Base-by-base conservation (phyloP, 148 eudicot genomes). In the Beta vulgaris region DNA sequence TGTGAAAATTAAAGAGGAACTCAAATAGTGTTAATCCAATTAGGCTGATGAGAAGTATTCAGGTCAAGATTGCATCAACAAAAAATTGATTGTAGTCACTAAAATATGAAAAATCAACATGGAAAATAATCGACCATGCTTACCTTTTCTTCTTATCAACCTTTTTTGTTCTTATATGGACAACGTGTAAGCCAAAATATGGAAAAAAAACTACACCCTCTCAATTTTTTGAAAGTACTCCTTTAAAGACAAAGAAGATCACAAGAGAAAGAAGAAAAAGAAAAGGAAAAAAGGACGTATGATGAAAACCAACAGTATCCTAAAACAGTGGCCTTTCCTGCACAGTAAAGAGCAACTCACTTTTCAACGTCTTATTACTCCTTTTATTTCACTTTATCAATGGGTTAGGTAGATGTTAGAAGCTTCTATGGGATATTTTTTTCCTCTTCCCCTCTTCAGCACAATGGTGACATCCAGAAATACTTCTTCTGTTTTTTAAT, bases 341-440 rank as follows among this genome's bases (percentile, higher is more conserved):
- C 28, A 43, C 12, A 48, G 48, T 49, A 74, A 70, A 82, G 73
- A 74, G 61, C 31, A 58, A 36, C 46, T 70, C 70, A 74, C 77
- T 86, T 82, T 84, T 77, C 74, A 73, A 70, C 82, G 43, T 48
- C 76, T 72, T 69, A 25, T 19, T 44, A 73, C 76, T 42, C 31
- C 68, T 68, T 73, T 61, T 32, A 67, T 23, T 60, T 73, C 48
- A 7, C 53, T 54, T 67, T 73, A 28, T 74, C 69, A 66, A 79
- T 77, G 85, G 40, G 89, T 86, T 88, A 88, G 89, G 91, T 88
- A 81, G 82, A 77, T 80, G 81, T 43, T 83, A 77, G 88, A 88
- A 88, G 78, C 83, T 88, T 88, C 85, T 76, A 76, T 68, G 9
- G 53, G 74, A 81, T 78, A 28, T 49, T 66, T 69, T 69, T 54